Conservation (phyloP, 805 yeast species). For the Saccharomycopsis olivae region DNA sequence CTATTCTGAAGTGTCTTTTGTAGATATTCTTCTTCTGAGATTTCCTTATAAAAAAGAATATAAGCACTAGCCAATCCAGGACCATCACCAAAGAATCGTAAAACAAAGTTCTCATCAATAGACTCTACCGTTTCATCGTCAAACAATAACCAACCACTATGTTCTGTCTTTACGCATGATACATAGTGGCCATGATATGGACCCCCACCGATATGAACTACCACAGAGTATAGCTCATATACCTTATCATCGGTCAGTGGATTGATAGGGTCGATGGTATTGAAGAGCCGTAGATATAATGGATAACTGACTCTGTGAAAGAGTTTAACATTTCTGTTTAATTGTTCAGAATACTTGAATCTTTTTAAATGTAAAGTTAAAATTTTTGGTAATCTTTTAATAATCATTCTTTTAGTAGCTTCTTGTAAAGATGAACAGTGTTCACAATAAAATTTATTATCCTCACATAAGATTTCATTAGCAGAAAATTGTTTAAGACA, state of each 20-base stretch:
- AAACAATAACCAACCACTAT: constrained; percentile 80
- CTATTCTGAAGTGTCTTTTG: constrained; percentile 22
- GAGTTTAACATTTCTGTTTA: constrained; percentile 73
- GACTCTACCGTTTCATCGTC: constrained; percentile 94
- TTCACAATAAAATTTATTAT: constrained; percentile 90
- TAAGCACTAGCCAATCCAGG: constrained; percentile 89
- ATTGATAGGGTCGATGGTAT: constrained; percentile 42
- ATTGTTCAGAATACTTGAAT: constrained; percentile 80
- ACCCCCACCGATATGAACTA: constrained; percentile 94
- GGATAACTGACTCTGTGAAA: constrained; percentile 83
- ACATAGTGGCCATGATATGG: constrained; percentile 98
- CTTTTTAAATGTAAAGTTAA: constrained; percentile 81
- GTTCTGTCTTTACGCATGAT: constrained; percentile 66
- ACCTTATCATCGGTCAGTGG: constrained; percentile 26
- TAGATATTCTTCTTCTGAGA: constrained; percentile 29
- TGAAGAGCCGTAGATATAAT: constrained; percentile 53
- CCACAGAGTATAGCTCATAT: constrained; percentile 77
- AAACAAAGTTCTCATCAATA: constrained; percentile 73
- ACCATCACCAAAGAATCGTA: constrained; percentile 79
- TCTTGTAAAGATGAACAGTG: constrained; percentile 84
- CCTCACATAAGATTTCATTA: constrained; percentile 73
- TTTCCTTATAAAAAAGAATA: constrained; percentile 68
- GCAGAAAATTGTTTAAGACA: constrained; percentile 76
- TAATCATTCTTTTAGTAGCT: constrained; percentile 80
- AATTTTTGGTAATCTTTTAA: constrained; percentile 66